Evolutionary conservation across 768 basidiomycete species (phyloP).

Genomic region (Tricholoma matsutake): DNA sequence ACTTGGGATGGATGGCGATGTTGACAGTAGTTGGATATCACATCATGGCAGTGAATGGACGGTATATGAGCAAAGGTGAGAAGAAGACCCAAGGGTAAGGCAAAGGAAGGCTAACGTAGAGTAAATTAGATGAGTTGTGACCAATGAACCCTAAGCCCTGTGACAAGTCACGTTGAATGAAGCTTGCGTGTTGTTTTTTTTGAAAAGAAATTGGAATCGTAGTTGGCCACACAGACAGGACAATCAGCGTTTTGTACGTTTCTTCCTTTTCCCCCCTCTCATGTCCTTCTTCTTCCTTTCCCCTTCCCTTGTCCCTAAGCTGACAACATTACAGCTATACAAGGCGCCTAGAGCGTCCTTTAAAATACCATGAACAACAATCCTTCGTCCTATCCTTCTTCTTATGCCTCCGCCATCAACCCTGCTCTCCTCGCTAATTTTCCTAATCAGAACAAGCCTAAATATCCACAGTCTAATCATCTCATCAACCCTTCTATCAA

Average conservation of each 20-base stretch:
- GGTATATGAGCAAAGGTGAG: slow-evolving; percentile 30
- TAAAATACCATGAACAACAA: no score
- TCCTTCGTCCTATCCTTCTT: background rate
- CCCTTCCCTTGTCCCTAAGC: background rate
- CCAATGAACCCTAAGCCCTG: slow-evolving; percentile 1
- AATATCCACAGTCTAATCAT: background rate
- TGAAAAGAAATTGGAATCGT: background rate
- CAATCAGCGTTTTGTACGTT: background rate
- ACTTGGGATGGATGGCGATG: slow-evolving; percentile 84
- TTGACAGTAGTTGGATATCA: slow-evolving; percentile 87
- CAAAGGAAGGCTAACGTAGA: no score
- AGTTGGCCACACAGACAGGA: no score
- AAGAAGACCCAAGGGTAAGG: no score
- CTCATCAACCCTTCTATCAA: background rate
- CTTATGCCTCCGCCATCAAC: slow-evolving; percentile 4
- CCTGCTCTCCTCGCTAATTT: slow-evolving; percentile 13
- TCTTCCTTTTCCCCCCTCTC: background rate
- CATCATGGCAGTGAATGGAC: slow-evolving; percentile 81
- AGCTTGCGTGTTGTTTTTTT: background rate
- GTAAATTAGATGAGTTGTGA: background rate
- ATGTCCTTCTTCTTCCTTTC: background rate
- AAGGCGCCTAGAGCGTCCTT: no score
- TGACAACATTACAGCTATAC: background rate
- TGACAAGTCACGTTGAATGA: slow-evolving; percentile 4
- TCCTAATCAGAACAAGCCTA: slow-evolving; percentile 1